These are phyloP conservation scores for Glycine tomentella DNA, from an alignment of 306 rosid species.

Conservation along the genomic window DNA sequence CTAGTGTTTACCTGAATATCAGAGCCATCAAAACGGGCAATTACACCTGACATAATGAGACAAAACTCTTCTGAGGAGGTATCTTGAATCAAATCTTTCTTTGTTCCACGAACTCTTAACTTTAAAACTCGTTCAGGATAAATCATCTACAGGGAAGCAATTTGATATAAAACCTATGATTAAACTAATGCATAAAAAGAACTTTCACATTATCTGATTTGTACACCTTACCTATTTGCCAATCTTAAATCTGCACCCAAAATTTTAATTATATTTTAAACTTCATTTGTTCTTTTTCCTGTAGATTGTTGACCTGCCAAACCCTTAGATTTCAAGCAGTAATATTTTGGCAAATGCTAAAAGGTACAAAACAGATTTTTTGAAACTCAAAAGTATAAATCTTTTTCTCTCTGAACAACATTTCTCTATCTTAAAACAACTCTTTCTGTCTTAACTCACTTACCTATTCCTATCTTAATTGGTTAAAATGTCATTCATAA, in stretches of 20 bases:
- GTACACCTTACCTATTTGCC: slow-evolving; percentile 10
- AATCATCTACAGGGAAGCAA: slow-evolving; percentile 61
- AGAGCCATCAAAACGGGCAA: slow-evolving; percentile 87
- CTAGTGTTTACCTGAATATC: slow-evolving; percentile 74
- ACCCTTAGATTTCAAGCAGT: background rate
- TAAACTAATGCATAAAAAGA: background rate
- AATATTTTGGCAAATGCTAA: background rate
- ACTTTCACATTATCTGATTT: background rate
- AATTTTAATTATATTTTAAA: background rate
- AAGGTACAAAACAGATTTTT: background rate
- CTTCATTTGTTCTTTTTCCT: background rate
- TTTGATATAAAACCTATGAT: slow-evolving; percentile 30
- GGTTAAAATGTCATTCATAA: background rate
- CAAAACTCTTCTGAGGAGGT: slow-evolving; percentile 90
- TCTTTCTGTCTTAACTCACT: background rate
- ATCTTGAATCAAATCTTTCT: slow-evolving; percentile 81
- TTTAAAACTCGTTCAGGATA: slow-evolving; percentile 78
- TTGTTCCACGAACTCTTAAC: slow-evolving; percentile 88
- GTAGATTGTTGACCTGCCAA: background rate
- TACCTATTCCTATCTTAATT: background rate
- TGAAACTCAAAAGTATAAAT: background rate
- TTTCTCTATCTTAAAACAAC: background rate
- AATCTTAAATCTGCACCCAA: background rate
- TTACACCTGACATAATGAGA: slow-evolving; percentile 75
- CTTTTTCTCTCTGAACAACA: no score